A percentile compares a stretch with the other conserved stretches of the same genome.
Evolutionary conservation across 192 early-diverging fungal species (phyloP).

Genomic region (Umbelopsis sp.): DNA sequence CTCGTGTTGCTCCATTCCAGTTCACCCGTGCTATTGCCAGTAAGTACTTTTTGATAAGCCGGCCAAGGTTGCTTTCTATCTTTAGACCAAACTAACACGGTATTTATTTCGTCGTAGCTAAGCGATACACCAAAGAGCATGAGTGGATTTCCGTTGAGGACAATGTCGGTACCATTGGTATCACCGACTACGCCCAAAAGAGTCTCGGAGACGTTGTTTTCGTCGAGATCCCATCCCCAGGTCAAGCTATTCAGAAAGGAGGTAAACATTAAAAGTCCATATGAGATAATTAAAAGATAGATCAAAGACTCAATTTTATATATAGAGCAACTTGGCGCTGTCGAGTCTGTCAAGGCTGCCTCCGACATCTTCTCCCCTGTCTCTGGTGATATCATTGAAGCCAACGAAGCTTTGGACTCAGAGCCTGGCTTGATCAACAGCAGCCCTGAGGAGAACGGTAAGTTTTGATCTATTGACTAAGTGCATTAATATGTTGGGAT

Average conservation of each 20-base stretch:
- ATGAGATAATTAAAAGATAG: background rate
- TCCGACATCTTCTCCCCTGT: conserved; percentile 90
- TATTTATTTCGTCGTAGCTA: conserved; percentile 41
- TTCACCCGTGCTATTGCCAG: conserved; percentile 52
- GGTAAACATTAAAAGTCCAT: conserved; percentile 43
- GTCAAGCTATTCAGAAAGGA: conserved; percentile 59
- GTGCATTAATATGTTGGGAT: background rate
- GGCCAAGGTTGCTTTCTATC: background rate
- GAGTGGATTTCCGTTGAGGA: conserved; percentile 87
- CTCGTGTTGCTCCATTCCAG: conserved; percentile 24
- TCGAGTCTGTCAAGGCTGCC: conserved; percentile 96
- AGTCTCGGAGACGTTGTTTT: conserved; percentile 95
- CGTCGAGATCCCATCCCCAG: conserved; percentile 82
- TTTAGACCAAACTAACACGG: background rate
- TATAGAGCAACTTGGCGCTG: conserved; percentile 72
- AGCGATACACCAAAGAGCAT: conserved; percentile 84
- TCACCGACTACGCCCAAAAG: conserved; percentile 90
- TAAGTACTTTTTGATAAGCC: conserved; percentile 29
- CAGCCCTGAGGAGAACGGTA: conserved; percentile 73
- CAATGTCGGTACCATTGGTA: conserved; percentile 83
- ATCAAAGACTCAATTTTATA: background rate
- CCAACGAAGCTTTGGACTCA: conserved; percentile 66
- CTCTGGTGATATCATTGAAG: conserved; percentile 78
- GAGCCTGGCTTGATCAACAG: conserved; percentile 83
- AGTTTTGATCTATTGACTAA: conserved; percentile 5